Base-by-base conservation (phyloP, 1,139 yeast species). In the Lodderomyces beijingensis region DNA sequence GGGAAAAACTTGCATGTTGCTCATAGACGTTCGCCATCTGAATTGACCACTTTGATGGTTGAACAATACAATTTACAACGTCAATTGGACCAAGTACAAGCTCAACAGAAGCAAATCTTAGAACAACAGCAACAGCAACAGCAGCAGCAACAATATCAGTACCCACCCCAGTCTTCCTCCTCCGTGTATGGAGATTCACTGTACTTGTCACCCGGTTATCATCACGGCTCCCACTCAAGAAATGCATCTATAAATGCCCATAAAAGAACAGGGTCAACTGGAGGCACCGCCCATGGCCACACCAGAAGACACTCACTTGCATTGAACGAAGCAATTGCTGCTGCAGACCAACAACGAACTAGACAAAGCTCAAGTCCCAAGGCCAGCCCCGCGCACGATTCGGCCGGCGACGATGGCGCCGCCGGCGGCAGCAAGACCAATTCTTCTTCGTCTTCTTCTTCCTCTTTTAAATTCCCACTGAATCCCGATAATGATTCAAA, bases 11-110 rank as follows among this genome's bases (percentile, higher is more conserved):
- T 89, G 44, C 94, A 87, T 59, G 88, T 89, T 46, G 97, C 97
- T 16, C 97, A 89, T 53, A 74, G 97, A 51, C 74, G 96, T 41
- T 84, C 96, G 4, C 96, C 96, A 16, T 79, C 91, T 46, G 98
- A 91, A 56, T 70, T 91, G 55, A 89, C 97, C n/a, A 85, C 85
- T 38, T 67, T 91, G 43, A 89, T 91, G 95, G 79, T 85, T 48
- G 96, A 88, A 57, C 96, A 88, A 54, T 78, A 89, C 57, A 88
- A 91, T 43, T 71, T 91, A 39, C 96, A 89, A 57, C 87, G 93
- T 48, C 96, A 89, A 55, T 70, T 88, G 61, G 96, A 89, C 50
- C 73, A 79, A 45, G 94, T 86, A 3, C 95, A 88, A 54, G 89
- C 85, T 12, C 96, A 89, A 54, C 96, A 85, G 53, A 91, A 87